Base-by-base conservation (phyloP, 2,329 filamentous ascomycete species). In the Pseudogymnoascus sp. region DNA sequence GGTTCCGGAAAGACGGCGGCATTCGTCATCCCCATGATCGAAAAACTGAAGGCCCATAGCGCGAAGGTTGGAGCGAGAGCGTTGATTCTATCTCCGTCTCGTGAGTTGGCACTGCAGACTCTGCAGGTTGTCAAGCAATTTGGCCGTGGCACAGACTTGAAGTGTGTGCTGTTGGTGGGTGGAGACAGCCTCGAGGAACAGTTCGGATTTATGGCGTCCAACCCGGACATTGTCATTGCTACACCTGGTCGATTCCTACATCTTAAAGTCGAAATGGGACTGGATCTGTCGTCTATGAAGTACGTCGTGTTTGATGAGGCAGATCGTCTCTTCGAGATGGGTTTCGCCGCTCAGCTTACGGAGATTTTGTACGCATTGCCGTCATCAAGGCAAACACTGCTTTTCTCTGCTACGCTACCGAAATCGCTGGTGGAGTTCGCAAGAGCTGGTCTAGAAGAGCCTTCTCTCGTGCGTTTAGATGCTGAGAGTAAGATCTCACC, bases 221-320 rank as follows among this genome's bases (percentile, higher is more conserved):
- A 99, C 74, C 95, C 96, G 0, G 96, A 99, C 74, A 96, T 99
- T 68, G 86, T 99, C 70, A 97, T 99, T 72, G 95, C 95, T 10
- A 97, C 96, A 0, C 95, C 95, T 0, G 95, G 96, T 75, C 90
- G 95, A 70, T 99, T 99, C 71, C 79, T 99, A 69, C 95, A 99
- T 80, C 77, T 99, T 67, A 96, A 97, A 77, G 93, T 97, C 18
- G 95, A 99, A 74, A 99, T 99, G 96, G 82, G 83, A 8, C 77
- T 99, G 62, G 91, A 97, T 71, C 78, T 99, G n/a, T 91, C 88
- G 0, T 96, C 91, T 3, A 88, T 99, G 66, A 84, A 86, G 69
- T 99, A 99, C 72, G 91, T 96, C 23, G 95, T 99, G 7, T 99
- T 99, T 68, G 95, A 99, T 73, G 95, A 99, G 75, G 95, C 95